A percentile compares a stretch with the other conserved stretches of the same genome.
Conservation (phyloP, 2,329 filamentous ascomycete species). For the Zelopaecilomyces penicillatus region DNA sequence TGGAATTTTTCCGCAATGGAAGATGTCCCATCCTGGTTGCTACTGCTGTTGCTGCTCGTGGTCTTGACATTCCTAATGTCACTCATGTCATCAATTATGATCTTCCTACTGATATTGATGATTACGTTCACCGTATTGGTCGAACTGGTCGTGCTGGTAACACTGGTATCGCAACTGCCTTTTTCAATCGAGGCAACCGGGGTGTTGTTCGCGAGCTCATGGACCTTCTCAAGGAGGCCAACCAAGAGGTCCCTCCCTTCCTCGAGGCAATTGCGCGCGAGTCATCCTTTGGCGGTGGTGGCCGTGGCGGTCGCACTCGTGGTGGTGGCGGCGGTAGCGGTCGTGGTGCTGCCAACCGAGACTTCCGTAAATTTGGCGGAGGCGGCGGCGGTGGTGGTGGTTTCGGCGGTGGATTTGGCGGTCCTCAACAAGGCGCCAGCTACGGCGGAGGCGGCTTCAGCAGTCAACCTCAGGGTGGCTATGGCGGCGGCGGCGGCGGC, state of each 20-base stretch:
- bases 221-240: conserved; percentile 97
- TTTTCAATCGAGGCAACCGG: conserved; percentile 99
- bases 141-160: conserved; percentile 99
- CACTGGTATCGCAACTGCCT: conserved; percentile 94
- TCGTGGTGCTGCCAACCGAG: conserved; percentile 68
- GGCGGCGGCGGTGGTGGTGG: conserved; percentile 37
- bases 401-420: conserved; percentile 26
- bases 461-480: conserved; percentile 25
- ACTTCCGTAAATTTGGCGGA: conserved; percentile 75
- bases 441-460: conserved; percentile 31
- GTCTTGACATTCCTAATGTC: conserved; percentile 92
- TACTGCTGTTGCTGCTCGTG: conserved; percentile 86
- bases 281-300: conserved; percentile 70
- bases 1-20: conserved; percentile 95
- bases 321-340: conserved; percentile 59
- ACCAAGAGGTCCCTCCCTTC: conserved; percentile 92
- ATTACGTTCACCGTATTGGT: conserved; percentile 98
- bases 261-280: conserved; percentile 96
- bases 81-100: conserved; percentile 99
- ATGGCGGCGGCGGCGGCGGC: conserved; percentile 31
- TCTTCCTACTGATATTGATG: conserved; percentile 95
- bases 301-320: conserved; percentile 46
- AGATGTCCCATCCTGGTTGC: conserved; percentile 95
- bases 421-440: conserved; percentile 22
- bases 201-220: conserved; percentile 94